Evolutionary conservation across 2,329 filamentous ascomycete species (phyloP).

Genomic region (Trichoderma guizhouense): DNA sequence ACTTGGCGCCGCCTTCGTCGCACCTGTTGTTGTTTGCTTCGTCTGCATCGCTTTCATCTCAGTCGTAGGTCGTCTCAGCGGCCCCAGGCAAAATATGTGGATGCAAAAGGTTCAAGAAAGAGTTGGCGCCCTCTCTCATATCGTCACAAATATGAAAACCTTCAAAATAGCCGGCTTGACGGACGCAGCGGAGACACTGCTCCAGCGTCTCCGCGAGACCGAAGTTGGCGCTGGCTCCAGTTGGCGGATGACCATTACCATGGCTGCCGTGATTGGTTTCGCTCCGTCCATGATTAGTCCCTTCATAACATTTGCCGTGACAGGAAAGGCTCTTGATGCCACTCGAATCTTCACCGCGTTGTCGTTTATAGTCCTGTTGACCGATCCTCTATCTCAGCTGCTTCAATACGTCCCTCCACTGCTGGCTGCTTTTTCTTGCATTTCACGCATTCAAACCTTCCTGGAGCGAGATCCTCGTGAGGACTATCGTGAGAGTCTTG

Average conservation of each 20-base stretch:
- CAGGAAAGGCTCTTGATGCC: constrained; percentile 25
- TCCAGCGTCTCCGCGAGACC: constrained; percentile 28
- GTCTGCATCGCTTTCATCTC: constrained; percentile 23
- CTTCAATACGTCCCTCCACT: constrained; percentile 34
- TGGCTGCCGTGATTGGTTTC: constrained; percentile 29
- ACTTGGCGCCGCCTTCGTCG: constrained; percentile 45
- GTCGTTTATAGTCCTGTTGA: constrained; percentile 35
- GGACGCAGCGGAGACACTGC: constrained; percentile 28
- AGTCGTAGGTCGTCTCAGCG: not conserved
- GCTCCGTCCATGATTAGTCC: constrained; percentile 36
- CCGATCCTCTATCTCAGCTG: constrained; percentile 30
- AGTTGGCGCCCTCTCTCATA: constrained; percentile 31
- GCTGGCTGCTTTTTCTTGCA: constrained; percentile 32
- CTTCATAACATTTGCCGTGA: constrained; percentile 32
- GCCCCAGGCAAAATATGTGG: constrained; percentile 32
- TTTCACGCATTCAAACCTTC: constrained; percentile 37
- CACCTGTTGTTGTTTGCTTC: constrained; percentile 44
- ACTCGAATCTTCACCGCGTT: constrained; percentile 34
- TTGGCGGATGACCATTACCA: constrained; percentile 28
- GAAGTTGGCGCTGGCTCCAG: constrained; percentile 30
- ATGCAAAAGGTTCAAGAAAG: constrained; percentile 36
- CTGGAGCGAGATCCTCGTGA: constrained; percentile 29
- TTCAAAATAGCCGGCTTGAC: constrained; percentile 33
- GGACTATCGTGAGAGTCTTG: constrained; percentile 23
- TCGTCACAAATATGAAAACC: constrained; percentile 33